Base-by-base conservation (phyloP, 2,329 filamentous ascomycete species). In the Coniochaeta sp. region DNA sequence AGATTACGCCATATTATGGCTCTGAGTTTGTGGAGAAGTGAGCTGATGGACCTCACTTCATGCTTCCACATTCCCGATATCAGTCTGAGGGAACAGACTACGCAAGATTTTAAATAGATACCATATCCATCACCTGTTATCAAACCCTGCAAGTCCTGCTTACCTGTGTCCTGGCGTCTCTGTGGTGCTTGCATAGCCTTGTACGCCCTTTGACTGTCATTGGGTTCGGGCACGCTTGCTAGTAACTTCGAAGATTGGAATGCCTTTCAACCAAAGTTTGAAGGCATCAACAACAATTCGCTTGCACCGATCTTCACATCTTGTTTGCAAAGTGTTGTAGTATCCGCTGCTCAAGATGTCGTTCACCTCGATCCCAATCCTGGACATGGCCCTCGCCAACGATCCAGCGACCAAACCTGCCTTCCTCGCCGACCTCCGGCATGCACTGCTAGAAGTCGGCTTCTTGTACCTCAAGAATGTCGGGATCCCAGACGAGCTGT, bases 401-500 rank as follows among this genome's bases (percentile, higher is more conserved):
- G 75, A 86, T 65, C 79, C 84, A 19, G 76, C 77, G 6, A 87
- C 89, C 0, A 96, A 95, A 74, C 82, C 89, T 2, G 76, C 76
- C 34, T 95, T 96, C 67, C 81, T 96, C 0, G 73, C 77, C 0
- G 79, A 90, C 59, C 80, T 96, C 34, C 88, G 89, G 17, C 79
- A 89, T 72, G 90, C 90, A 0, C 76, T 96, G 34, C 83, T 96
- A 67, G 89, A 93, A 71, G 89, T 96, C n/a, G 91, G 91, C 1
- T 96, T 96, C 69, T 73, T 96, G 24, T 96, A 96, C 69, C 82
- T 96, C 63, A 88, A 87, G 69, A 92, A 96, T 69, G 87, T 90
- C 2, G 89, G 88, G 24, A 86, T 93, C 58, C 79, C 88, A 6
- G 81, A 87, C 17, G 77, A 82, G 43, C 75, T 93, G 58, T 85